These are phyloP conservation scores for Neobulgaria alba DNA, from an alignment of 2,329 filamentous ascomycete genomes.

Conservation along the genomic window DNA sequence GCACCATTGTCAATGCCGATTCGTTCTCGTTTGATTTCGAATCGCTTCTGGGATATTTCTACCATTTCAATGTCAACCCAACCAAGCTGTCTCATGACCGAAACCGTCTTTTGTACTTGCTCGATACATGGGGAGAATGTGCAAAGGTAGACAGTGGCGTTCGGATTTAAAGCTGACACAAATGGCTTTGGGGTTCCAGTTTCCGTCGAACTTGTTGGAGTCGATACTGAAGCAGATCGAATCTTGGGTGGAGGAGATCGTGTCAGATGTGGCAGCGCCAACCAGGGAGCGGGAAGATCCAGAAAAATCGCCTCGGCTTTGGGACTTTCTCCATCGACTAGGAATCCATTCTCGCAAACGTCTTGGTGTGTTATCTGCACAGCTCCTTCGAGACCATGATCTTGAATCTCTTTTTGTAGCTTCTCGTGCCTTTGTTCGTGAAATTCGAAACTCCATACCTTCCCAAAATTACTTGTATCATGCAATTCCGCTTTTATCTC, in stretches of 20 bases:
- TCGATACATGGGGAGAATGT: conserved; percentile 97
- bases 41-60: conserved; percentile 69
- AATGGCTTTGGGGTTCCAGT: conserved; percentile 28
- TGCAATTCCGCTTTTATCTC: conserved; percentile 8
- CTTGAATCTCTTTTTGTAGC: conserved; percentile 59
- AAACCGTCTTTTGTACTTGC: conserved; percentile 82
- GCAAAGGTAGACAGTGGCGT: conserved; percentile 69
- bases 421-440: conserved; percentile 64
- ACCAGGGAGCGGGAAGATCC: conserved; percentile 74
- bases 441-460: conserved; percentile 77
- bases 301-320: conserved; percentile 66
- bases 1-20: conserved; percentile 54
- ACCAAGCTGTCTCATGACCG: conserved; percentile 67
- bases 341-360: conserved; percentile 68
- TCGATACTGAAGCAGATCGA: neutral
- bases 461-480: conserved; percentile 42
- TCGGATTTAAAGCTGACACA: conserved; percentile 59
- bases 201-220: neutral
- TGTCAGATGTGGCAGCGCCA: conserved; percentile 67
- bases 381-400: conserved; percentile 55
- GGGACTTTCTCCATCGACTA: conserved; percentile 47
- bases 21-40: conserved; percentile 76
- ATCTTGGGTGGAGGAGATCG: conserved; percentile 34
- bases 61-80: conserved; percentile 95
- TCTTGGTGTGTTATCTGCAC: conserved; percentile 71